Evolutionary conservation across 2,329 filamentous ascomycete species (phyloP), one percentile per base, ranked within the genome.

Genomic region (Sordariomycetes sp.): DNA sequence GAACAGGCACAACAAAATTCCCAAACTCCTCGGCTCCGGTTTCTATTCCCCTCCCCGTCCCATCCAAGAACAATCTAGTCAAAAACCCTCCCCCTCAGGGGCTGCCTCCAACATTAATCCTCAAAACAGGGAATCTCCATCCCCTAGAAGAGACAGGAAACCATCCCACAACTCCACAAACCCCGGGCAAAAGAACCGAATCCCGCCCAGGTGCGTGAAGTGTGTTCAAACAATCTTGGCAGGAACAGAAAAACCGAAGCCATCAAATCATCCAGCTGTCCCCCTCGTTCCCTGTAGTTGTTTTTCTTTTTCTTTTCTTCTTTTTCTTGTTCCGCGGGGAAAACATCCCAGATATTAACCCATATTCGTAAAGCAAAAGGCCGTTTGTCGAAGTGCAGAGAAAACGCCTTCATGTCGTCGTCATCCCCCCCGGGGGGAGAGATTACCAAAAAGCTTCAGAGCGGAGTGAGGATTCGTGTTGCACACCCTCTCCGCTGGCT

Each of bases 221-320:
- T 16, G 12, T n/a, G 14, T n/a, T n/a, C n/a, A 32, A 4, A 50
- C 46, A 50, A 50, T 50, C 22, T 50, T 50, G 46, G 7, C 46
- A 22, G 20, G 46, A 50, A 50, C 20, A 24, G 10, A 50, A 24
- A 24, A 24, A 50, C 46, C 46, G 46, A n/a, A 24, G n/a, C n/a
- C 22, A 50, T 24, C 46, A n/a, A 43, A 56, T 51, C 55, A 16
- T 20, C 43, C 50, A 14, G 43, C 16, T 35, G 20, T 51, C 54
- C 55, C 40, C 35, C 54, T 55, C 11, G 14, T 50, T 56, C 48
- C 54, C 14, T 46, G 28, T 55, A 50, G 43, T 55, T 54, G 28
- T 48, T 60, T 52, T 22, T 55, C 51, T 25, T 57, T 22, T 20
- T 57, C 35, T 34, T 52, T 53, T 57, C 56, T 32, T 35, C 46